Evolutionary conservation across 1,284 basidiomycete genomes (phyloP).

Genomic region (Polyporus tsugae): DNA sequence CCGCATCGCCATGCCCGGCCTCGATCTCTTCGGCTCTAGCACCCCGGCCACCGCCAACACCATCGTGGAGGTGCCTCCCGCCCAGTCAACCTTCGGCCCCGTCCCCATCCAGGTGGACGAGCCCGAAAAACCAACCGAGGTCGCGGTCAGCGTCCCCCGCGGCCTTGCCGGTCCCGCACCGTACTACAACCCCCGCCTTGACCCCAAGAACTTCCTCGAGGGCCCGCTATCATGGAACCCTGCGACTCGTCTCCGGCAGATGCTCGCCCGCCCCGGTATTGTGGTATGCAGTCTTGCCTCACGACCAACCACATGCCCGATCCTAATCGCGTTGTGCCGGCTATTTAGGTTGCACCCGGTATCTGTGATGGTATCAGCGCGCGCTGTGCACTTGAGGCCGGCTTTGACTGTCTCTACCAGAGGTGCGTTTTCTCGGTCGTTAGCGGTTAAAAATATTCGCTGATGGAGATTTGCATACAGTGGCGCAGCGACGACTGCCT

Average conservation of each 20-base stretch:
- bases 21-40: conserved; percentile 48
- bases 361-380: conserved; percentile 87
- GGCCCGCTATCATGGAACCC: conserved; percentile 73
- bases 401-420: conserved; percentile 80
- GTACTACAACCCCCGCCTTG: conserved; percentile 67
- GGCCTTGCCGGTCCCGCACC: conserved; percentile 34
- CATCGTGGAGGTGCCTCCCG: conserved; percentile 31
- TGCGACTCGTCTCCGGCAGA: conserved; percentile 75
- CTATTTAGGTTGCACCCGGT: conserved; percentile 71
- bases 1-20: conserved; percentile 48
- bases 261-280: conserved; percentile 80
- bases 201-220: conserved; percentile 73
- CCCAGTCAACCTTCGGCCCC: conserved; percentile 23
- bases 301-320: neutral
- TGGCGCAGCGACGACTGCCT: conserved; percentile 82
- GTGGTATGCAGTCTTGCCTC: conserved; percentile 58
- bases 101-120: conserved; percentile 25
- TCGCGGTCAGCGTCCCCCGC: conserved; percentile 19
- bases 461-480: conserved; percentile 35
- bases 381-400: conserved; percentile 79
- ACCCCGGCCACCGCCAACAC: conserved; percentile 34
- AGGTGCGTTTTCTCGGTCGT: conserved; percentile 44
- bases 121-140: conserved; percentile 25
- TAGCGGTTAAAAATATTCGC: conserved; percentile 12
- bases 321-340: neutral